Percentiles rank a stretch among this genome's conserved stretches.
Conservation (phyloP, 2,329 filamentous ascomycete species). For the Exserohilum rostratum region DNA sequence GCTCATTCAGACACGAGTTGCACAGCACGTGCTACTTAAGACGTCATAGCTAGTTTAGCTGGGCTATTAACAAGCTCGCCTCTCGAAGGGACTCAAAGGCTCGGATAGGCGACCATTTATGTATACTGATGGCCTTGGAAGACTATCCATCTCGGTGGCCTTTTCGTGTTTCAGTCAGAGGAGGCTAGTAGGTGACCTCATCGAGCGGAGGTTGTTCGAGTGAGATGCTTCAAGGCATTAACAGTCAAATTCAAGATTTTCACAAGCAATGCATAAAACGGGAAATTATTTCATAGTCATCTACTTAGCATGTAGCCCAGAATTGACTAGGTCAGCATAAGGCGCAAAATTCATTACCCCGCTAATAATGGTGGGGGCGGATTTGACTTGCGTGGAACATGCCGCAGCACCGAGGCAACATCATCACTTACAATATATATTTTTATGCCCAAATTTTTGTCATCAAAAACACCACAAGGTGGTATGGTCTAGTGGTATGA, state of each 20-base stretch:
- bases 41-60: not conserved
- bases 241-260: not conserved
- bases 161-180: not conserved
- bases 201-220: too few species aligned
- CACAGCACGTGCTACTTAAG: not conserved
- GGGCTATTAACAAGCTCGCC: not conserved
- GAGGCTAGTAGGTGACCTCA: not conserved
- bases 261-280: too few species aligned
- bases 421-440: too few species aligned
- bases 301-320: not conserved
- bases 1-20: not conserved
- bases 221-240: not conserved
- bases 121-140: too few species aligned
- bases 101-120: too few species aligned
- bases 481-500: constrained; percentile 42
- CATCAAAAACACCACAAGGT: constrained; percentile 22
- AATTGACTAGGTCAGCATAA: not conserved
- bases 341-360: not conserved
- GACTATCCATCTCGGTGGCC: too few species aligned
- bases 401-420: too few species aligned
- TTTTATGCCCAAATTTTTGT: not conserved
- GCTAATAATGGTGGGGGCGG: not conserved
- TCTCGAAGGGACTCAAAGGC: not conserved
- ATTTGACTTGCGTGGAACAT: too few species aligned
- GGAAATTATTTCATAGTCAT: not conserved